A percentile compares a stretch with the other conserved stretches of the same genome.
These are phyloP conservation scores for Blastocystis sp. DNA, from an alignment of 352 stramenopile species.

Conservation along the genomic window DNA sequence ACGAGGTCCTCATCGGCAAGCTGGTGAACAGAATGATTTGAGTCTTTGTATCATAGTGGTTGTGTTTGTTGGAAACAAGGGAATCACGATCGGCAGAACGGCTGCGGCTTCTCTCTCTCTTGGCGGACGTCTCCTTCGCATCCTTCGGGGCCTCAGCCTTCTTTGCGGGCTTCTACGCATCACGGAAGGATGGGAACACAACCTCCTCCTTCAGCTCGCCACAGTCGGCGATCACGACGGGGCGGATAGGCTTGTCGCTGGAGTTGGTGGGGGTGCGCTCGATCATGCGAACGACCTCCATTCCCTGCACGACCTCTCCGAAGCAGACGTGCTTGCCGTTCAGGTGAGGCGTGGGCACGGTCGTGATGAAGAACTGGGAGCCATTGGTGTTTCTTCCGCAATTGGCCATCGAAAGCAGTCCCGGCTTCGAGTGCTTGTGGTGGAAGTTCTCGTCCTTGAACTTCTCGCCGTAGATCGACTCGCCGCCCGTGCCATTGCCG, in stretches of 20 bases:
- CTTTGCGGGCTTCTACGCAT: slow-evolving; percentile 25
- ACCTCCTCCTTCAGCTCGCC: slow-evolving; percentile 76
- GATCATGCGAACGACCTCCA: slow-evolving; percentile 86
- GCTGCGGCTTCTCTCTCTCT: slow-evolving; percentile 64
- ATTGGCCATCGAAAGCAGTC: slow-evolving; percentile 95
- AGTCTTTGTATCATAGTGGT: background rate
- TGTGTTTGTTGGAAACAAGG: too few relatives aligned
- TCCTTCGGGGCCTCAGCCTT: slow-evolving; percentile 6
- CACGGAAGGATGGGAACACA: background rate
- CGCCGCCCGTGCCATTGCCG: slow-evolving; percentile 86
- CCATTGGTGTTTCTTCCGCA: slow-evolving; percentile 90
- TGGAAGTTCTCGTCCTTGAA: slow-evolving; percentile 94
- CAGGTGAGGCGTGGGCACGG: slow-evolving; percentile 85
- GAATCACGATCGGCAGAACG: slow-evolving; percentile 37
- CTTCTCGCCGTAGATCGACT: slow-evolving; percentile 87
- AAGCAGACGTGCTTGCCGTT: slow-evolving; percentile 99
- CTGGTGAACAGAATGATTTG: background rate
- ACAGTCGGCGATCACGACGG: slow-evolving; percentile 92
- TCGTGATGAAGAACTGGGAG: slow-evolving; percentile 99
- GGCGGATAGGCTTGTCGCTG: slow-evolving; percentile 83
- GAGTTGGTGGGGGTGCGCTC: slow-evolving; percentile 85
- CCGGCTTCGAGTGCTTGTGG: slow-evolving; percentile 81
- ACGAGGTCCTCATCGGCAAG: background rate
- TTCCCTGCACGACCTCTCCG: slow-evolving; percentile 88
- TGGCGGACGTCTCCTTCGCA: background rate